Evolutionary conservation across 164 flowering plant species (phyloP), one percentile per base, ranked within the genome.

Genomic region (Brasenia schreberi): DNA sequence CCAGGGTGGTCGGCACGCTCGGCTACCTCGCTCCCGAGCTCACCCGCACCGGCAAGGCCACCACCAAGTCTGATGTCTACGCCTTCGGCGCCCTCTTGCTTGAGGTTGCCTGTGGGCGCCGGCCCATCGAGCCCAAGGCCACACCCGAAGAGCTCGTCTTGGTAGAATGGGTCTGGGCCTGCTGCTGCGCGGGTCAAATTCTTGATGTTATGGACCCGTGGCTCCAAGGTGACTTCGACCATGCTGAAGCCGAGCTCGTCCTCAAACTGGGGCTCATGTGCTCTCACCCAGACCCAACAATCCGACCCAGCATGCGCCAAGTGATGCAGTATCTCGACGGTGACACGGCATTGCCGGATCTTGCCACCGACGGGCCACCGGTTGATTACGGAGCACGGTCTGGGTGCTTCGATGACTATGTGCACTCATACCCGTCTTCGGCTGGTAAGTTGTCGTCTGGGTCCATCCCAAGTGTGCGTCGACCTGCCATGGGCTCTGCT

Each of bases 11-110:
- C 5, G 92, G 92, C 17, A 87, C 92, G 0, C 49, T 83, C 18
- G 92, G 92, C 0, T 85, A 87, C 53, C 70, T 87, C 1, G 92
- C 92, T 19, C 92, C 92, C 17, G 89, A 87, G 77, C 65, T 81
- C 60, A 70, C 85, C 0, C 68, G 82, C 9, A 81, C 86, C 9
- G 92, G 87, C 5, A 81, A 81, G 74, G 77, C 84, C 4, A 79
- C 77, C 0, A 68, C 84, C 19, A 63, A 77, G 63, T 74, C 86
- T 0, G 89, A 87, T 59, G 87, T 85, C 63, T 87, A 53, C 65
- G 86, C 86, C 3, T 87, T 81, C 61, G 88, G 89, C 5, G 88
- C 86, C 2, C 42, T 87, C 27, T 23, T 87, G 72, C 77, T 87
- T 0, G 92, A 87, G 63, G 81, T 80, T 6, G 77, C 62, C 1